phyloP scores from a whole-genome alignment of 495 filamentous ascomycete species.

The Aspergillus funiculosus region DNA sequence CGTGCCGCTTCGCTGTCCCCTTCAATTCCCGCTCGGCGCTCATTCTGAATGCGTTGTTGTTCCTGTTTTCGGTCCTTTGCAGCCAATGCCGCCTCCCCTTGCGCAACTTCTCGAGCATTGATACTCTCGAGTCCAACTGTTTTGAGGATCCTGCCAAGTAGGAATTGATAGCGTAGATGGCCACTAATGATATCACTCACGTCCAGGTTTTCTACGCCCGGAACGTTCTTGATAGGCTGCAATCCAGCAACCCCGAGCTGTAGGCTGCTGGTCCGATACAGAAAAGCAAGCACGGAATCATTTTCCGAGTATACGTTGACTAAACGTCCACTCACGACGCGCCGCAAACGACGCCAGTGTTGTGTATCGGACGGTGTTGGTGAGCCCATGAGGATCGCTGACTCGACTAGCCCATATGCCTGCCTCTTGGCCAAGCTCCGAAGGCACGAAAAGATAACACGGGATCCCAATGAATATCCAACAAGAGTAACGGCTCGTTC shows the following conservation, averaged over 20 bases:
- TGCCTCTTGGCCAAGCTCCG: slow-evolving; percentile 65
- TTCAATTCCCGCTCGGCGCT: slow-evolving; percentile 38
- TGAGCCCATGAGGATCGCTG: slow-evolving; percentile 74
- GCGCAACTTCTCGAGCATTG: slow-evolving; percentile 48
- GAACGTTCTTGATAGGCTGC: slow-evolving; percentile 56
- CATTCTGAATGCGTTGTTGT: slow-evolving; percentile 43
- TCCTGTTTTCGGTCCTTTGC: slow-evolving; percentile 51
- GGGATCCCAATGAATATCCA: slow-evolving; percentile 86
- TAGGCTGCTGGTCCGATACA: slow-evolving; percentile 71
- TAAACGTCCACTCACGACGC: slow-evolving; percentile 65
- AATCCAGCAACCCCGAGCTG: slow-evolving; percentile 74
- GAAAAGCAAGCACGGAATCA: slow-evolving; percentile 69
- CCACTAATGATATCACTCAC: slow-evolving; percentile 67
- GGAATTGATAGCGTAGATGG: slow-evolving; percentile 63
- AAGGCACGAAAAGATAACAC: slow-evolving; percentile 80
- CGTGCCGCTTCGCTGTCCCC: slow-evolving; percentile 32
- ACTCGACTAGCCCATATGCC: slow-evolving; percentile 83
- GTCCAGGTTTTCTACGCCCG: slow-evolving; percentile 70
- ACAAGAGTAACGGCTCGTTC: slow-evolving; percentile 83
- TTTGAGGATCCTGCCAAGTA: slow-evolving; percentile 62
- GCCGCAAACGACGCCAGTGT: slow-evolving; percentile 64
- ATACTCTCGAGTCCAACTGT: slow-evolving; percentile 65
- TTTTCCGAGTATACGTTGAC: slow-evolving; percentile 75
- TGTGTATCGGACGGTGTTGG: slow-evolving; percentile 62
- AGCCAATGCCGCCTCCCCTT: slow-evolving; percentile 53